Evolutionary conservation across 331 rosid genomes (phyloP).

Genomic region (Quercus lobata): DNA sequence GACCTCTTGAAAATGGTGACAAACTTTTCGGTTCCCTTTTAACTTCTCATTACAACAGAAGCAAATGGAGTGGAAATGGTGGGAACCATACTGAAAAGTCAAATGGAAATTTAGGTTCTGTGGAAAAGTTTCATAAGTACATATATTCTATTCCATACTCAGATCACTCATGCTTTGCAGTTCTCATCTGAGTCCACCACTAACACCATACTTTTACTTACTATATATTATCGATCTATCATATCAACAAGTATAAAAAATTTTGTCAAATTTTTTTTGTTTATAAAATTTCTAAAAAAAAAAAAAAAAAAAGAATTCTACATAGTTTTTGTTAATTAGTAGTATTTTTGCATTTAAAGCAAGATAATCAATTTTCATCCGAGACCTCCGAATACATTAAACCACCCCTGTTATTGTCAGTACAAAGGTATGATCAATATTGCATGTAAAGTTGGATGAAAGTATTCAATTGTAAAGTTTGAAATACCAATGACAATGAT

Average conservation of each 20-base stretch:
- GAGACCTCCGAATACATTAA: too few relatives aligned
- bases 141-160: conserved; percentile 63
- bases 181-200: too few relatives aligned
- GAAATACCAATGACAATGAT: conserved; percentile 6
- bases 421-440: neutral
- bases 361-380: too few relatives aligned
- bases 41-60: conserved; percentile 36
- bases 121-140: conserved; percentile 38
- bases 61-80: conserved; percentile 16
- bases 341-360: too few relatives aligned
- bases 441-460: neutral
- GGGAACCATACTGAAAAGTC: conserved; percentile 22
- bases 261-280: too few relatives aligned
- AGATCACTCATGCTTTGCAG: conserved; percentile 62
- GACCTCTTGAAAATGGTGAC: conserved; percentile 19
- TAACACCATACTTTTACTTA: too few relatives aligned
- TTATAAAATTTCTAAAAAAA: too few relatives aligned
- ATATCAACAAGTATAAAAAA: too few relatives aligned
- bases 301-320: too few relatives aligned
- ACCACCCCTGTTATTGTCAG: neutral
- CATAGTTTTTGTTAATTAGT: too few relatives aligned
- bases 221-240: too few relatives aligned
- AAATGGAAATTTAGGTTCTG: conserved; percentile 18
- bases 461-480: neutral
- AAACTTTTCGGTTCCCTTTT: conserved; percentile 38